phyloP scores from a whole-genome alignment of 129 eudicot genomes.

The Gnaphalium uliginosum region DNA sequence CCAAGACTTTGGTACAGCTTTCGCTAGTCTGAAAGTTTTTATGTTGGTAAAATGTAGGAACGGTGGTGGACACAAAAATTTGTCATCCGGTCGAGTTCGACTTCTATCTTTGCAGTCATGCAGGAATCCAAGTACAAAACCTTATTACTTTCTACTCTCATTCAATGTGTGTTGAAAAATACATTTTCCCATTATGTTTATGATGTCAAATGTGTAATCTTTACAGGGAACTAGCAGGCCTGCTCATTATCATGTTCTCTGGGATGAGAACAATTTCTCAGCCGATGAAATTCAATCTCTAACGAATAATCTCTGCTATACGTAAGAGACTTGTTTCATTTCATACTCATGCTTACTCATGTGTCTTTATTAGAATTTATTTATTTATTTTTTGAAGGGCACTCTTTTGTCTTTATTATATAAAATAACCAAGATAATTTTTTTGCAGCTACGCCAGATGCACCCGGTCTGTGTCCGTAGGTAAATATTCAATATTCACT shows the following conservation, averaged over 20 bases:
- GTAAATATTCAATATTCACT: conserved; percentile 36
- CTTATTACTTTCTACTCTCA: background rate
- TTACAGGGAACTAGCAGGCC: conserved; percentile 90
- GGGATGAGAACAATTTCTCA: conserved; percentile 87
- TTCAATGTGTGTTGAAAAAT: background rate
- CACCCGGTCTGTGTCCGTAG: conserved; percentile 93
- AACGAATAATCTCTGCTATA: conserved; percentile 86
- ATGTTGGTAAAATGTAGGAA: conserved; percentile 70
- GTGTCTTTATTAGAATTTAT: no score
- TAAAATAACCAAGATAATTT: background rate
- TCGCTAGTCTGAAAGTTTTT: conserved; percentile 45
- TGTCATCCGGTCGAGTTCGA: conserved; percentile 96
- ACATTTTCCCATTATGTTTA: background rate
- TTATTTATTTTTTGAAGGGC: no score
- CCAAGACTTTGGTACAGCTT: background rate
- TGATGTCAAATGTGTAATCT: background rate
- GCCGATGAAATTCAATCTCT: conserved; percentile 82
- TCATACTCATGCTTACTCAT: background rate
- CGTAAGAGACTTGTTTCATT: conserved; percentile 46
- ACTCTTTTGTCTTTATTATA: conserved; percentile 12
- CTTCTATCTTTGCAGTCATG: conserved; percentile 88
- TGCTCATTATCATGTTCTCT: conserved; percentile 90
- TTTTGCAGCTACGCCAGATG: conserved; percentile 84
- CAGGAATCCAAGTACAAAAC: conserved; percentile 70
- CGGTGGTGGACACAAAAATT: conserved; percentile 83